A percentile compares a stretch with the other conserved stretches of the same genome.
These are phyloP conservation scores for Daldinia grandis DNA, from an alignment of 495 filamentous ascomycete species.

Conservation along the genomic window DNA sequence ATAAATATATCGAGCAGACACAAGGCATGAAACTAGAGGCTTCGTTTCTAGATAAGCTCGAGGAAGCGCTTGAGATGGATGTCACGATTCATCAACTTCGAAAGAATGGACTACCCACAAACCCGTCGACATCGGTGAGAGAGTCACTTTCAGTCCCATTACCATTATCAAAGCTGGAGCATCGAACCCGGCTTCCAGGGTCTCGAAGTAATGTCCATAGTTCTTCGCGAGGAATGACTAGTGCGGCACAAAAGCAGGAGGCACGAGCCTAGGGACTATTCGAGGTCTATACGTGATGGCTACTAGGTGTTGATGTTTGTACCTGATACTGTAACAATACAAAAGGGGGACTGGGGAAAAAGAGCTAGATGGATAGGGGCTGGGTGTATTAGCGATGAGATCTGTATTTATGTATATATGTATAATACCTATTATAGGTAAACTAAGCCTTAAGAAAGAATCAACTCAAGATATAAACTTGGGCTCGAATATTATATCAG, in stretches of 20 bases:
- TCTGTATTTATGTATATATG: neutral
- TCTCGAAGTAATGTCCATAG: neutral
- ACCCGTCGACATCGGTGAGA: slow-evolving; percentile 11
- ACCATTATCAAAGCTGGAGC: slow-evolving; percentile 8
- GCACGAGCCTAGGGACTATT: neutral
- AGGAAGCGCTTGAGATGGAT: slow-evolving; percentile 34
- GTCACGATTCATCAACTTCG: slow-evolving; percentile 26
- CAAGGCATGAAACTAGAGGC: slow-evolving; percentile 3
- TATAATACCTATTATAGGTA: neutral
- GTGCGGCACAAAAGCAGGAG: neutral
- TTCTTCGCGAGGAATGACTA: neutral
- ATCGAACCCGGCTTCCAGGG: neutral
- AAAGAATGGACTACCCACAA: slow-evolving; percentile 6
- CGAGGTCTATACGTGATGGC: neutral
- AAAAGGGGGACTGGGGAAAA: neutral
- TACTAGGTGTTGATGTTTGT: neutral
- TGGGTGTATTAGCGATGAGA: neutral
- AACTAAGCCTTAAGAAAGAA: neutral
- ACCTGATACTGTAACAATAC: neutral
- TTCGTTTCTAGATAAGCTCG: slow-evolving; percentile 18
- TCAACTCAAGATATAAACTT: neutral
- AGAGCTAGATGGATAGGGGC: too few relatives aligned
- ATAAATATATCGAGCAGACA: slow-evolving; percentile 14
- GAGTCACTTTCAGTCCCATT: slow-evolving; percentile 31
- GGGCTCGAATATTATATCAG: neutral